phyloP scores from a whole-genome alignment of 75 land plant species.

The Azolla pinnata region DNA sequence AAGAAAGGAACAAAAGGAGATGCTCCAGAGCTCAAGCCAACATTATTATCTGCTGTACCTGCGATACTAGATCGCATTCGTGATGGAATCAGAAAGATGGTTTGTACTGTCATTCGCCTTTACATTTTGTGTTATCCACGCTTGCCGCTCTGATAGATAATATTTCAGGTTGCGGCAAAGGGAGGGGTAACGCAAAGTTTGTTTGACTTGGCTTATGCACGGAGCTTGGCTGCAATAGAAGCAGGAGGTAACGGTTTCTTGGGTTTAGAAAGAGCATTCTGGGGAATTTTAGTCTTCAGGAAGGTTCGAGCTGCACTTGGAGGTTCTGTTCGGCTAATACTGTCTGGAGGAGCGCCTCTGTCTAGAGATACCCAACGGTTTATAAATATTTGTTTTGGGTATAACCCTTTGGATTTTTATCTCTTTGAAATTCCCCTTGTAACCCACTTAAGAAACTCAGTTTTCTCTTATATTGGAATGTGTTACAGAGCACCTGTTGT shows the following conservation, averaged over 20 bases:
- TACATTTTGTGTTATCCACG: slow-evolving; percentile 1
- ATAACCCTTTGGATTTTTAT: slow-evolving; percentile 1
- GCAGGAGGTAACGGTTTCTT: slow-evolving; percentile 87
- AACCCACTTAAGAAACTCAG: too few species aligned
- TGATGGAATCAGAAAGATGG: slow-evolving; percentile 81
- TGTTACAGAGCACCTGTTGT: slow-evolving; percentile 73
- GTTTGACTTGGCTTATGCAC: slow-evolving; percentile 60
- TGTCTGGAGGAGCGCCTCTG: slow-evolving; percentile 91
- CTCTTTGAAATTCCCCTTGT: too few species aligned
- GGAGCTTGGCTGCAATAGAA: slow-evolving; percentile 61
- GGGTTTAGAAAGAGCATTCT: slow-evolving; percentile 54
- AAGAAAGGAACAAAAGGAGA: slow-evolving; percentile 90
- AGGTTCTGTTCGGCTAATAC: slow-evolving; percentile 62
- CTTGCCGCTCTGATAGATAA: not conserved
- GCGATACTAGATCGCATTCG: slow-evolving; percentile 92
- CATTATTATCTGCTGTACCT: slow-evolving; percentile 79
- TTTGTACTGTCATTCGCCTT: slow-evolving; percentile 7
- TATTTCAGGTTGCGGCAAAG: slow-evolving; percentile 52
- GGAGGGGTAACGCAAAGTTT: slow-evolving; percentile 61
- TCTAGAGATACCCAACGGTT: slow-evolving; percentile 81
- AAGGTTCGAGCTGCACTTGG: slow-evolving; percentile 58
- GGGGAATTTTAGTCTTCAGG: slow-evolving; percentile 68
- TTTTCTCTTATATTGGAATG: too few species aligned
- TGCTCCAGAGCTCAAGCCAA: slow-evolving; percentile 60
- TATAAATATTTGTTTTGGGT: slow-evolving; percentile 93